Conservation (phyloP, 2,329 filamentous ascomycete genomes). For the Penicillium sp. region DNA sequence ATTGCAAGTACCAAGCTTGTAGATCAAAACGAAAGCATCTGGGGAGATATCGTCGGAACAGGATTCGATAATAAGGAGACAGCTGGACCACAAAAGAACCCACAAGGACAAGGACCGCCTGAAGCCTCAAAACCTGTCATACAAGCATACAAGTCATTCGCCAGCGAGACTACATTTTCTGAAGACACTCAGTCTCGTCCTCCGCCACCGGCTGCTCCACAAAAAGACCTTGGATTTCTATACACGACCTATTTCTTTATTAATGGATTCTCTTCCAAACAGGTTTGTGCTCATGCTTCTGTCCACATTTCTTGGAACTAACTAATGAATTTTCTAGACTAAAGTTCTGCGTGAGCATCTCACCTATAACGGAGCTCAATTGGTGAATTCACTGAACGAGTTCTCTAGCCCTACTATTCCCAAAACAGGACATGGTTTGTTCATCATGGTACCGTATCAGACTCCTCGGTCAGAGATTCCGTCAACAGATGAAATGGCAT, state of each 20-base stretch:
- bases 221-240: constrained; percentile 50
- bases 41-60: constrained; percentile 76
- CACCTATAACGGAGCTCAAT: constrained; percentile 38
- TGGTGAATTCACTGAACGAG: constrained; percentile 34
- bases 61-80: constrained; percentile 28
- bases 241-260: constrained; percentile 57
- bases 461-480: constrained; percentile 32
- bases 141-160: constrained; percentile 37
- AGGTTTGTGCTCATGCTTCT: constrained; percentile 37
- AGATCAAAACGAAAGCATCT: constrained; percentile 78
- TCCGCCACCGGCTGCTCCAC: constrained; percentile 12
- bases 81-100: constrained; percentile 25
- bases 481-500: constrained; percentile 39
- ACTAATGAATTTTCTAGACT: constrained; percentile 25
- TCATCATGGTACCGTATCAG: constrained; percentile 41
- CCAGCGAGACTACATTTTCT: constrained; percentile 35
- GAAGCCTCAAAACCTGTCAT: constrained; percentile 20
- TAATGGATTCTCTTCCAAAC: constrained; percentile 56
- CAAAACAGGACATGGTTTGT: constrained; percentile 33
- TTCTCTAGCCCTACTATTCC: constrained; percentile 33
- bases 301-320: constrained; percentile 7
- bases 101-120: constrained; percentile 14
- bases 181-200: constrained; percentile 24
- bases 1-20: constrained; percentile 81
- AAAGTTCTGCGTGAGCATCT: constrained; percentile 41